phyloP scores from a whole-genome alignment of 441 rosid genomes.

The Corymbia citriodora region DNA sequence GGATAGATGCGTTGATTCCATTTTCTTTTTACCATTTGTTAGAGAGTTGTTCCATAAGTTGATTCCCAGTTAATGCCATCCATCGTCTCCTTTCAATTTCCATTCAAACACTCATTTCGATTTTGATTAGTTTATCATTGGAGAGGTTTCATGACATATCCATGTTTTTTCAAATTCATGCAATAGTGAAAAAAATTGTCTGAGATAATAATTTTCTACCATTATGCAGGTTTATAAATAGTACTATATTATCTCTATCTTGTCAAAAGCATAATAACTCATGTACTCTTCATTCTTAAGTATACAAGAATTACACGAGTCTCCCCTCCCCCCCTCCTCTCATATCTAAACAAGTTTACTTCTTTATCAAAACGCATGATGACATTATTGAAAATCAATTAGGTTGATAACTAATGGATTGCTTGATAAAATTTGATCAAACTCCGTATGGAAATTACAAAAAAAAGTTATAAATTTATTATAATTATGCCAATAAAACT shows the following conservation, averaged over 20 bases:
- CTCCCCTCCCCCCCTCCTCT: background rate
- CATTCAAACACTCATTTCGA: background rate
- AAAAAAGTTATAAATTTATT: no score
- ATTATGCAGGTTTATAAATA: background rate
- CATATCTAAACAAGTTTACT: background rate
- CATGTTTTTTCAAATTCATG: background rate
- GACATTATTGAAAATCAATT: background rate
- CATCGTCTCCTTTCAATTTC: background rate
- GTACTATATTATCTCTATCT: background rate
- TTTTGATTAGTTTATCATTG: background rate
- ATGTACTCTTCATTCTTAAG: background rate
- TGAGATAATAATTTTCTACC: background rate
- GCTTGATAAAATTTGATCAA: background rate
- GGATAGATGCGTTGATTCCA: background rate
- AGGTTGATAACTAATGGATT: background rate
- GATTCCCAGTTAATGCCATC: background rate
- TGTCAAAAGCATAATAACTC: background rate
- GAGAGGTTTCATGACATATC: background rate
- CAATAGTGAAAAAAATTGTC: background rate
- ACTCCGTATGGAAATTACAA: background rate
- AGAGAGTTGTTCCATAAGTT: background rate
- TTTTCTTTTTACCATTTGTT: background rate
- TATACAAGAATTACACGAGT: background rate
- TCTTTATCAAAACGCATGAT: background rate
- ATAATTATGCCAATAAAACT: accelerated